A percentile compares a stretch with the other conserved stretches of the same genome.
Conservation (phyloP, 139 green algal genomes). For the Yamagishiella unicocca region DNA sequence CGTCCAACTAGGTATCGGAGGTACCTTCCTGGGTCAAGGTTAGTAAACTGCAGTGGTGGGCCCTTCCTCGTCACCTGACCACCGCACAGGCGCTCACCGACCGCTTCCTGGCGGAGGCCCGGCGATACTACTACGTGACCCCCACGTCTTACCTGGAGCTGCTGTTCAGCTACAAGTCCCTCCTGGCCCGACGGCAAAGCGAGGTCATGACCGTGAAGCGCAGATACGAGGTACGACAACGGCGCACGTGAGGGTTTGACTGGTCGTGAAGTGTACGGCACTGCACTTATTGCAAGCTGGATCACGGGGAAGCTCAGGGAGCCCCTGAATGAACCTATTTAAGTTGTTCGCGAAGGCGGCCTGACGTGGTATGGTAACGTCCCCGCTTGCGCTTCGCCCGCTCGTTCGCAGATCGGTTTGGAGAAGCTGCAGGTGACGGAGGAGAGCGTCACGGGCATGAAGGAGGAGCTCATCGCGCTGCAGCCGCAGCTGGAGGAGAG, state of each 20-base stretch:
- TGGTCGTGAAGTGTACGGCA: too few relatives aligned
- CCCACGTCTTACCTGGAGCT: constrained; percentile 88
- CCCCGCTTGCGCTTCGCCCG: too few relatives aligned
- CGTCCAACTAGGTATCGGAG: too few relatives aligned
- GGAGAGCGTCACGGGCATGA: constrained; percentile 73
- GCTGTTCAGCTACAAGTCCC: constrained; percentile 76
- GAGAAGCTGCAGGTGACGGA: constrained; percentile 84
- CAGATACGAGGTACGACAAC: constrained; percentile 71
- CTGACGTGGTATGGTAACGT: too few relatives aligned
- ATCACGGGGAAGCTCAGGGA: too few relatives aligned
- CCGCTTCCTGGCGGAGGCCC: constrained; percentile 69
- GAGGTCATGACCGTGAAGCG: constrained; percentile 74
- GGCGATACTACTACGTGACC: constrained; percentile 85
- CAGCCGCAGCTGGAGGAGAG: constrained; percentile 84
- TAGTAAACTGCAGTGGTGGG: too few relatives aligned
- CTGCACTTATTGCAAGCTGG: too few relatives aligned
- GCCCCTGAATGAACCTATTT: too few relatives aligned
- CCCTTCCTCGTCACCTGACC: too few relatives aligned
- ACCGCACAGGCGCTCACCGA: constrained; percentile 40
- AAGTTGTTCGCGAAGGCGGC: too few relatives aligned
- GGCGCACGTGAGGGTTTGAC: too few relatives aligned
- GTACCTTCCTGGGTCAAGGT: too few relatives aligned
- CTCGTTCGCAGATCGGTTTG: constrained; percentile 60
- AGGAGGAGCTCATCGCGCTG: constrained; percentile 85
- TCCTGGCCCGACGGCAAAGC: constrained; percentile 67